A percentile compares a stretch with the other conserved stretches of the same genome.
Evolutionary conservation across 2,329 filamentous ascomycete genomes (phyloP).

Genomic region (Raffaelea deltoideospora): DNA sequence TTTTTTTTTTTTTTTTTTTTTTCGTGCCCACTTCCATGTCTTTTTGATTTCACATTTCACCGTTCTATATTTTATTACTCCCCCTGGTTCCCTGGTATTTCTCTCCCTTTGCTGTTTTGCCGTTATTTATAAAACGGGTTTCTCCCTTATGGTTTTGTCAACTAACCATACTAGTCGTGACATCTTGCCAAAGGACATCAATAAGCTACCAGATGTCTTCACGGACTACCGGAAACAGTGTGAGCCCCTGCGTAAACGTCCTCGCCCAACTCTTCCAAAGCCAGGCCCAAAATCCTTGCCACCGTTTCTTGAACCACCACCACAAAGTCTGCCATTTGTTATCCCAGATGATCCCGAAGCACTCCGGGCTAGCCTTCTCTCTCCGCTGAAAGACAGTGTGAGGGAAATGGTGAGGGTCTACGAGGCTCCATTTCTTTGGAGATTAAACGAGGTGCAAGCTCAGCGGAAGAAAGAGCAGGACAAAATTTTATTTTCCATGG

Average conservation of each 20-base stretch:
- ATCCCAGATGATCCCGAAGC: conserved; percentile 41
- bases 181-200: conserved; percentile 37
- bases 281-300: conserved; percentile 39
- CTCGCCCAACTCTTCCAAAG: conserved; percentile 38
- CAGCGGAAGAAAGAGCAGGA: not conserved
- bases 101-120: not conserved
- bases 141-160: not conserved
- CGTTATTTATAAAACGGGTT: not conserved
- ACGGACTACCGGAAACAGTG: conserved; percentile 59
- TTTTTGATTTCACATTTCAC: not conserved
- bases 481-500: not conserved
- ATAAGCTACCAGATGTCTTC: conserved; percentile 58
- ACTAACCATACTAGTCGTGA: conserved; percentile 40
- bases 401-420: too few species aligned
- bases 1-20: not conserved
- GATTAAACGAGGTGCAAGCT: not conserved
- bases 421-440: not conserved
- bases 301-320: conserved; percentile 41
- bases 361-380: conserved; percentile 37
- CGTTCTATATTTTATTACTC: not conserved
- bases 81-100: not conserved
- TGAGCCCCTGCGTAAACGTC: conserved; percentile 53
- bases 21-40: not conserved
- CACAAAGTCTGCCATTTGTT: conserved; percentile 45
- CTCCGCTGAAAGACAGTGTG: conserved; percentile 31